Evolutionary conservation across 1,284 basidiomycete genomes (phyloP).

Genomic region (Trichosporon faecale): DNA sequence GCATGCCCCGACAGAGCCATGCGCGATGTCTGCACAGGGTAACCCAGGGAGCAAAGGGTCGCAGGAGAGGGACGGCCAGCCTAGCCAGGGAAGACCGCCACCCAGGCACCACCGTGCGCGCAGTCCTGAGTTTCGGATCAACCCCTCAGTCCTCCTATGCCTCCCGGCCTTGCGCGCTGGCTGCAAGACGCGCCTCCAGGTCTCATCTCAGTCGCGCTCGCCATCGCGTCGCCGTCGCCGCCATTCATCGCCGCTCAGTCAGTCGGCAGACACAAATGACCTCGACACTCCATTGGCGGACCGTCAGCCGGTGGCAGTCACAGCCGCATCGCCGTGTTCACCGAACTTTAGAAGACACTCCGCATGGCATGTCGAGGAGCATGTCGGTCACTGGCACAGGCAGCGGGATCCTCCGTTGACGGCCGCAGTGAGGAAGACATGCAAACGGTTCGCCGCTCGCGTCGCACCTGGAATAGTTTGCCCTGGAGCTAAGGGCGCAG

Average conservation of each 20-base stretch:
- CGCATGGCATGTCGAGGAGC: not conserved
- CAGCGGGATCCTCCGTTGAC: not conserved
- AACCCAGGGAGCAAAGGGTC: not conserved
- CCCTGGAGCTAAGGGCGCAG: not conserved
- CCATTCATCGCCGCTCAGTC: too few species aligned
- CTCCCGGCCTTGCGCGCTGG: not conserved
- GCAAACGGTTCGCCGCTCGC: not conserved
- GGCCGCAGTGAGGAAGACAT: not conserved
- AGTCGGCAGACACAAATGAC: too few species aligned
- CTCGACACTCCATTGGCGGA: too few species aligned
- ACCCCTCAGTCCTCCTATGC: not conserved
- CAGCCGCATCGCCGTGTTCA: not conserved
- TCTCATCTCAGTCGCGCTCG: not conserved
- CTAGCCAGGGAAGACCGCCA: not conserved
- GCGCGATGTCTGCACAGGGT: too few species aligned
- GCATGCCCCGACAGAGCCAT: not conserved
- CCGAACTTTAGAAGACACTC: not conserved
- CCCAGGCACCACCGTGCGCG: not conserved
- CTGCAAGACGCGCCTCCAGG: not conserved
- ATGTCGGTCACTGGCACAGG: too few species aligned
- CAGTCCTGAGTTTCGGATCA: constrained; percentile 8
- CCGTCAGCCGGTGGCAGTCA: too few species aligned
- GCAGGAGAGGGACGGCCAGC: not conserved
- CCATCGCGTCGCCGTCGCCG: not conserved
- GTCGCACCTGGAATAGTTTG: not conserved